Percentiles rank a stretch among this genome's conserved stretches.
Evolutionary conservation across 2,329 filamentous ascomycete genomes (phyloP).

Genomic region (Zymoseptoria crescenta): DNA sequence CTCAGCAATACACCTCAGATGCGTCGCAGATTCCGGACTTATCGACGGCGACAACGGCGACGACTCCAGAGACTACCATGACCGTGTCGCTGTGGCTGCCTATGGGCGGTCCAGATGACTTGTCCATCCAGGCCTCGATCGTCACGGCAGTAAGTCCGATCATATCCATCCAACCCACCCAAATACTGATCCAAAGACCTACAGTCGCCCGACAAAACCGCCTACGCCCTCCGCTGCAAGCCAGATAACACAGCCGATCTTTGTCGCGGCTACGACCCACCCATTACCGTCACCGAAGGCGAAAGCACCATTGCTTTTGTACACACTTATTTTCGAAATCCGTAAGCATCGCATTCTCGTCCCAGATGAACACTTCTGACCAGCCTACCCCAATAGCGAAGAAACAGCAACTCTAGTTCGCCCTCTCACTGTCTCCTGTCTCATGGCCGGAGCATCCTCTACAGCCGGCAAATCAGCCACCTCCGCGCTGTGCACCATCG

Average conservation of each 20-base stretch:
- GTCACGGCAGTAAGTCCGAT: slow-evolving; percentile 12
- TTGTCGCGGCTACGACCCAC: slow-evolving; percentile 16
- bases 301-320: slow-evolving; percentile 20
- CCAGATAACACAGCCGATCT: slow-evolving; percentile 8
- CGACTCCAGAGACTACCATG: neutral
- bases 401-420: slow-evolving; percentile 1
- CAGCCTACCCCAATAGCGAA: neutral
- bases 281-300: slow-evolving; percentile 26
- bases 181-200: neutral
- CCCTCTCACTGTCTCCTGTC: slow-evolving; percentile 19
- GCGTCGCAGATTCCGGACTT: neutral
- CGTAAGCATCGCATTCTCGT: slow-evolving; percentile 5
- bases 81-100: slow-evolving; percentile 14
- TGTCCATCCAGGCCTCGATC: slow-evolving; percentile 13
- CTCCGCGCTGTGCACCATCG: slow-evolving; percentile 19
- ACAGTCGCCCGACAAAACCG: slow-evolving; percentile 18
- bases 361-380: neutral
- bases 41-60: neutral
- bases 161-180: neutral
- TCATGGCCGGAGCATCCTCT: slow-evolving; percentile 19
- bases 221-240: slow-evolving; percentile 22
- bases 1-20: neutral
- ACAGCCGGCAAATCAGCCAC: slow-evolving; percentile 13
- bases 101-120: slow-evolving; percentile 13
- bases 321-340: slow-evolving; percentile 10